phyloP scores from a whole-genome alignment of 441 rosid genomes.

The Erodium texanum region DNA sequence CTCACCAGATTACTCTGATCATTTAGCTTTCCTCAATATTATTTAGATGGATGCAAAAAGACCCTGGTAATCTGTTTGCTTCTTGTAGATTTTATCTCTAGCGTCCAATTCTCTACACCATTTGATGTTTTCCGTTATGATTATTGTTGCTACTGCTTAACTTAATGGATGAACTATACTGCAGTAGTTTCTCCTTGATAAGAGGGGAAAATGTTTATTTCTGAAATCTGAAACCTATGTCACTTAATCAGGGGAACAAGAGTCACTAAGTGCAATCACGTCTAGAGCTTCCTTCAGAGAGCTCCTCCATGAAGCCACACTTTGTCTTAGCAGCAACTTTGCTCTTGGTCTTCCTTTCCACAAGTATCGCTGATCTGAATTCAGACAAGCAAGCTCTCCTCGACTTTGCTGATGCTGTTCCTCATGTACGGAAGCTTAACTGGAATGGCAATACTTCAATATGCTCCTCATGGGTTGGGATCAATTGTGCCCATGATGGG shows the following conservation, averaged over 20 bases:
- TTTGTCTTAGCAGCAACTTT: conserved; percentile 7
- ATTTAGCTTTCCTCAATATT: background rate
- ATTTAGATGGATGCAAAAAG: background rate
- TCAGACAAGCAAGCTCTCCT: conserved; percentile 59
- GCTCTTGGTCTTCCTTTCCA: conserved; percentile 18
- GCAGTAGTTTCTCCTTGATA: background rate
- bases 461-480: conserved; percentile 54
- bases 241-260: conserved; percentile 19
- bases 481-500: conserved; percentile 41
- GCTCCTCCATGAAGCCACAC: conserved; percentile 29
- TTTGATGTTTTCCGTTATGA: background rate
- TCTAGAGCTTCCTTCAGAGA: conserved; percentile 5
- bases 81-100: background rate
- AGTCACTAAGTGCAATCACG: conserved; percentile 14
- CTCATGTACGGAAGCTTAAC: conserved; percentile 53
- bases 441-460: conserved; percentile 39
- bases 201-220: conserved; percentile 5
- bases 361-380: conserved; percentile 31
- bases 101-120: background rate
- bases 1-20: background rate
- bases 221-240: conserved; percentile 7
- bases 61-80: background rate
- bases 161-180: background rate
- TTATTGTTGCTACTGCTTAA: background rate
- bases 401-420: conserved; percentile 43